Conservation (phyloP, 495 filamentous ascomycete genomes). For the Trichoderma gamsii region DNA sequence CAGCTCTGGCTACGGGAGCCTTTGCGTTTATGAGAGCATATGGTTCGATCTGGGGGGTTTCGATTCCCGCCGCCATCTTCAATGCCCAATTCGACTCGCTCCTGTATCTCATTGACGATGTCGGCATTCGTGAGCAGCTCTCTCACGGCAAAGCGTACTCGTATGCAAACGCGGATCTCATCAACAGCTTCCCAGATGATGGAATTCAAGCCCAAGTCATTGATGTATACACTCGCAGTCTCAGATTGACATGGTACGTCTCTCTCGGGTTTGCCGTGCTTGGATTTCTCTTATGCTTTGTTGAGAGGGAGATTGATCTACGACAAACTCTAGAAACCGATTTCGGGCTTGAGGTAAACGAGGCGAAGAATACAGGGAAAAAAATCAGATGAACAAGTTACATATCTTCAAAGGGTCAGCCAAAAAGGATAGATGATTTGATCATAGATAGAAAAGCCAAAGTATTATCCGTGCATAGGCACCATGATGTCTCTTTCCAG, state of each 20-base stretch:
- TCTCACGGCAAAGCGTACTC: conserved; percentile 27
- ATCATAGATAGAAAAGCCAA: too few relatives aligned
- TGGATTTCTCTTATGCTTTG: background rate
- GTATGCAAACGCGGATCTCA: conserved; percentile 23
- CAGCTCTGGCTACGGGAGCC: conserved; percentile 35
- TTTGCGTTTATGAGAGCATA: conserved; percentile 44
- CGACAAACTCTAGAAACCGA: too few relatives aligned
- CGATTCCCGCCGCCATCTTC: conserved; percentile 47
- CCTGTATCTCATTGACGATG: conserved; percentile 23
- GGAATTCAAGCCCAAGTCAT: background rate
- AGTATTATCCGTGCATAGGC: too few relatives aligned
- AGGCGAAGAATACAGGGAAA: too few relatives aligned
- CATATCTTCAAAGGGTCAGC: too few relatives aligned
- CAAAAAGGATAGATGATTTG: too few relatives aligned
- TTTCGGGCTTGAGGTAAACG: too few relatives aligned
- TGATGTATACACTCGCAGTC: conserved; percentile 15
- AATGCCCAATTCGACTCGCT: conserved; percentile 32
- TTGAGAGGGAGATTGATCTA: too few relatives aligned
- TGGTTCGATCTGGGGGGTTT: conserved; percentile 45
- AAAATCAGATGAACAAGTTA: too few relatives aligned
- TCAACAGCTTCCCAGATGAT: conserved; percentile 13
- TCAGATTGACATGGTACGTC: background rate
- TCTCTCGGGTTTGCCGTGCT: background rate
- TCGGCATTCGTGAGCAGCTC: conserved; percentile 19
- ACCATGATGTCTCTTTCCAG: too few relatives aligned